These are phyloP conservation scores for Simmondsia chinensis DNA, from an alignment of 148 eudicot genomes.

Conservation along the genomic window DNA sequence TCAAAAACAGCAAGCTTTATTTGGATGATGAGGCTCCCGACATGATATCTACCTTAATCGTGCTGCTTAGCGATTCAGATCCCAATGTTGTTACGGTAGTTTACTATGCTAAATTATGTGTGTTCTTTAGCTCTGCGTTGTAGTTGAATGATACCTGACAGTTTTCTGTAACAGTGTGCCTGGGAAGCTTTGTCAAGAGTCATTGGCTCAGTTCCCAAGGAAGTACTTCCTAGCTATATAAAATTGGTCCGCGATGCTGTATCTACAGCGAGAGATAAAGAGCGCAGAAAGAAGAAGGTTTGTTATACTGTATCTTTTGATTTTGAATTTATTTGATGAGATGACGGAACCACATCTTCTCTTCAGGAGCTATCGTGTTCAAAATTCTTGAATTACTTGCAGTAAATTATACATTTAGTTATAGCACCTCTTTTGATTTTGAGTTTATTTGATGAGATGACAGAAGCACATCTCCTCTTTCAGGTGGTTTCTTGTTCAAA, in stretches of 20 bases:
- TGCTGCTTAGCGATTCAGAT: slow-evolving; percentile 91
- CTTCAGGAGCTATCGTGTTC: no score
- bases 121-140: slow-evolving; percentile 1
- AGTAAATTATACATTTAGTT: no score
- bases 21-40: slow-evolving; percentile 90
- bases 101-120: slow-evolving; percentile 3
- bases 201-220: slow-evolving; percentile 75
- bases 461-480: no score
- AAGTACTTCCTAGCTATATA: slow-evolving; percentile 84
- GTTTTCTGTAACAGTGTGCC: slow-evolving; percentile 44
- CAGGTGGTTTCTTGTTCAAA: not conserved
- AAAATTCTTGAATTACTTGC: no score
- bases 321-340: no score
- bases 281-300: slow-evolving; percentile 87
- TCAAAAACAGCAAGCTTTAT: slow-evolving; percentile 82
- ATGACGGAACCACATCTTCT: no score
- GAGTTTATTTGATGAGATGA: no score
- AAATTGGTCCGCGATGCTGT: slow-evolving; percentile 96
- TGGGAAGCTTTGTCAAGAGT: slow-evolving; percentile 96
- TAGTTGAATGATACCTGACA: slow-evolving; percentile 11
- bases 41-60: slow-evolving; percentile 74
- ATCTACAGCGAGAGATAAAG: slow-evolving; percentile 88
- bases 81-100: slow-evolving; percentile 63
- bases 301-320: not conserved
- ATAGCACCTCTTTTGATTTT: no score